phyloP scores from a whole-genome alignment of 2,329 filamentous ascomycete genomes.

The Trichoderma guizhouense region DNA sequence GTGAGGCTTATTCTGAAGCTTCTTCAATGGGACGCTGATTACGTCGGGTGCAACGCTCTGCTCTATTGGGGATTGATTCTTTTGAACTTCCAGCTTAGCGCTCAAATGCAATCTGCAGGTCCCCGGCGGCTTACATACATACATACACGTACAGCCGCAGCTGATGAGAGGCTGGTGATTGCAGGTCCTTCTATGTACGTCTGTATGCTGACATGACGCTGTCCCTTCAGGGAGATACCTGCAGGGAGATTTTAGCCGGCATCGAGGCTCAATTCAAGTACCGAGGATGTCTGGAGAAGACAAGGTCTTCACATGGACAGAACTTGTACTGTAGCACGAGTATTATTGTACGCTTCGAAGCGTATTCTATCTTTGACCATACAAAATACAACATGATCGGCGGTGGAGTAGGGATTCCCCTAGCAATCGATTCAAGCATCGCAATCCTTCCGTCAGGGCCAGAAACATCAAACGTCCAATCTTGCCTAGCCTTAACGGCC shows the following conservation, averaged over 20 bases:
- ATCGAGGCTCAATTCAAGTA: background rate
- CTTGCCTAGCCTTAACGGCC: slow-evolving; percentile 8
- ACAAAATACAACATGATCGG: background rate
- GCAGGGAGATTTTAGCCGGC: background rate
- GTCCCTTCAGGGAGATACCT: background rate
- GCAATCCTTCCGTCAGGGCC: background rate
- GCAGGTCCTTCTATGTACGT: background rate
- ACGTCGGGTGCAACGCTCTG: background rate
- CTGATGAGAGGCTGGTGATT: background rate
- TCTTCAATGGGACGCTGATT: slow-evolving; percentile 3
- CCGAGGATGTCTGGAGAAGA: background rate
- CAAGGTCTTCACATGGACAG: background rate
- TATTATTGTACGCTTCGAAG: background rate
- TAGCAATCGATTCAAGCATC: background rate
- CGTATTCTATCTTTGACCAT: background rate
- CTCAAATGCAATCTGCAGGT: slow-evolving; percentile 4
- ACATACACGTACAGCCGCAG: background rate
- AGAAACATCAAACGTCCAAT: background rate
- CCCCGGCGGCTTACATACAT: background rate
- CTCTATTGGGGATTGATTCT: background rate
- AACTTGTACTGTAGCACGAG: background rate
- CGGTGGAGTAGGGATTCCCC: background rate
- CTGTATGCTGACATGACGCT: background rate
- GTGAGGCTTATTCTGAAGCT: slow-evolving; percentile 10
- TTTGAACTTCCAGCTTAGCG: background rate